Evolutionary conservation across 2,329 filamentous ascomycete species (phyloP), one percentile per base, ranked within the genome.

Genomic region (Cyclaneusma minus): DNA sequence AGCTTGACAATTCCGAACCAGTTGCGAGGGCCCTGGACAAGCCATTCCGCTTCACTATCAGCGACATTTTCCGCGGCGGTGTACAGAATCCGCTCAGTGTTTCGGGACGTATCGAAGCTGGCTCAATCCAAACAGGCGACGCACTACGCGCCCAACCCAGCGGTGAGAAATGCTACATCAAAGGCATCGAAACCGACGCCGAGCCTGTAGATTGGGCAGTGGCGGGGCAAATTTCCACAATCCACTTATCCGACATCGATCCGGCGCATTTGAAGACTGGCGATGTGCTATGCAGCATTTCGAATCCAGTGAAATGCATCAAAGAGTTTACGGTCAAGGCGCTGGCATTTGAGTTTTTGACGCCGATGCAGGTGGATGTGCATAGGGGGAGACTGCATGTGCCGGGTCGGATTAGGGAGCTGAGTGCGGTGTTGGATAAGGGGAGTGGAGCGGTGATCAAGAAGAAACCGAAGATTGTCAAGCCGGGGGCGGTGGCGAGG

Each of bases 211-310:
- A 93, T 32, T 98, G 84, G 83, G 83, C 81, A 0, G 84, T 94
- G 9, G 85, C 87, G 1, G 87, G 87, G 1, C 83, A 95, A 44
- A 92, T 89, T 32, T 70, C 81, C 10, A 76, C 74, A 1, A 56
- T 98, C n/a, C 78, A 91, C 38, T 62, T 98, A 25, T 64, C 71
- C 6, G 78, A 87, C 37, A 83, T 94, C 44, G 87, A 95, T 40
- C 68, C 80, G 0, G 67, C 80, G 10, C 78, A 94, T 41, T 64
- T 98, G 7, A 69, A 72, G 23, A 64, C 79, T 6, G 89, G 89
- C 12, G 85, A 95, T 44, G 78, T 95, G 11, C 54, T 93, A n/a
- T 93, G 84, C 52, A 63, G 68, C 24, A 62, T 71, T 1, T 60
- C 62, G 2, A 54, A 64, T 2, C 76, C 83, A 0, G 74, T 93